phyloP scores from a whole-genome alignment of 768 basidiomycete genomes.

The Infundibulicybe gibba region DNA sequence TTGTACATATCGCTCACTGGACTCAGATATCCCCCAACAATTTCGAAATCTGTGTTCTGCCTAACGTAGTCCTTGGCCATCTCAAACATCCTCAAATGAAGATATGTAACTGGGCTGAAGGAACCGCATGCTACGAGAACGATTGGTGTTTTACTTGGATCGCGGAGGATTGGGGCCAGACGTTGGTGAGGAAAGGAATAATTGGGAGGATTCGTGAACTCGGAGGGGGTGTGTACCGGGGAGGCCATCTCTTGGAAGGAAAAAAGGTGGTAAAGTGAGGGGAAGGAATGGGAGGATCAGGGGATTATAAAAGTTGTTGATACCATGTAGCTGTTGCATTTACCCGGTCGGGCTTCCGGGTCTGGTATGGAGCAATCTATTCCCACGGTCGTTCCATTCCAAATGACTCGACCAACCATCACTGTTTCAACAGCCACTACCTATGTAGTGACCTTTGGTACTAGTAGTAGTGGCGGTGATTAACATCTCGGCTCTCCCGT shows the following conservation, averaged over 20 bases:
- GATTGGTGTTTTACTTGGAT: constrained; percentile 74
- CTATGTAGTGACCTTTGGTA: no score
- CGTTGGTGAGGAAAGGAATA: constrained; percentile 70
- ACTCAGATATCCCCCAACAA: constrained; percentile 93
- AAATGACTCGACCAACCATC: no score
- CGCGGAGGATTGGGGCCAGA: constrained; percentile 50
- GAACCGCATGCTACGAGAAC: constrained; percentile 97
- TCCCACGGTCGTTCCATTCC: constrained; percentile 21
- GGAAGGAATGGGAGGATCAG: constrained; percentile 7
- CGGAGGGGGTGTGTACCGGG: constrained; percentile 26
- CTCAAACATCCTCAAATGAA: constrained; percentile 98
- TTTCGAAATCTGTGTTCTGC: constrained; percentile 89
- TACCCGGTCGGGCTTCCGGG: no score
- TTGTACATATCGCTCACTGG: constrained; percentile 96
- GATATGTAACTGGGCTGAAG: constrained; percentile 97
- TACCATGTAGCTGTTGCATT: constrained; percentile 4
- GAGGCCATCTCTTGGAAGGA: constrained; percentile 18
- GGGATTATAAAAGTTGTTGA: constrained; percentile 4
- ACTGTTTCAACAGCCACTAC: no score
- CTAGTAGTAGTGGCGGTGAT: no score
- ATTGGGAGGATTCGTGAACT: constrained; percentile 62
- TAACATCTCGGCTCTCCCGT: no score
- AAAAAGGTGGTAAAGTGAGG: constrained; percentile 7
- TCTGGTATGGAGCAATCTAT: constrained; percentile 9
- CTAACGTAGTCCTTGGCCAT: constrained; percentile 98